Evolutionary conservation across 257 asterid genomes (phyloP), one percentile per base, ranked within the genome.

Genomic region (Lycium ferocissimum): DNA sequence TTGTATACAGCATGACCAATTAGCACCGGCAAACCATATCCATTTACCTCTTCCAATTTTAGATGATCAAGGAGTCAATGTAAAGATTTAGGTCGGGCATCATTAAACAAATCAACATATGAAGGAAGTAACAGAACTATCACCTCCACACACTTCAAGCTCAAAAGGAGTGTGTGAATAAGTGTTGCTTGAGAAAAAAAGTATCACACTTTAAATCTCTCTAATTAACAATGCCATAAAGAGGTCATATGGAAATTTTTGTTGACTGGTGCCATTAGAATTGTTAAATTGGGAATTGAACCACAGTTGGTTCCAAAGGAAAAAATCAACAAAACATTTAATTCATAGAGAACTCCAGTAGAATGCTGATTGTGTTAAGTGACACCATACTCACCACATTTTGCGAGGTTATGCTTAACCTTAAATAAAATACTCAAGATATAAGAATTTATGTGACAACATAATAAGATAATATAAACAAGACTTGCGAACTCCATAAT

Each of bases 1-100:
- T 49, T 49, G 81, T 75, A 49, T 13, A 49, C 81, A 75, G 81
- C 62, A 75, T 75, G 61, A 49, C 61, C 81, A 75, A 49, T 11
- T 7, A 49, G 81, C 62, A 49, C 20, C 0, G 43, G 62, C 45
- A 75, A 45, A 75, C 62, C 62, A 75, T 73, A 73, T n/a, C 62
- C 45, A 58, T 56, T 56, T 56, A 13, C 26, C 65, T 58, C 22
- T 58, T 15, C 65, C 22, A 7, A 58, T 17, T 58, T 18, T 8
- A 58, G 10, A n/a, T 18, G 26, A 58, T 58, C 65, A 58, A 58
- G 65, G 6, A 58, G 26, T 58, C 65, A 15, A 58, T 58, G 65
- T 18, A 58, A 6, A 58, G 26, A 58, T 58, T 58, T 58, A 15
- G 26, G 65, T 17, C 22, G 17, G 26, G 17, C 65, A 58, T 58